Evolutionary conservation across 192 early-diverging fungal genomes (phyloP).

Genomic region (Thoreauomyces humboldtii): DNA sequence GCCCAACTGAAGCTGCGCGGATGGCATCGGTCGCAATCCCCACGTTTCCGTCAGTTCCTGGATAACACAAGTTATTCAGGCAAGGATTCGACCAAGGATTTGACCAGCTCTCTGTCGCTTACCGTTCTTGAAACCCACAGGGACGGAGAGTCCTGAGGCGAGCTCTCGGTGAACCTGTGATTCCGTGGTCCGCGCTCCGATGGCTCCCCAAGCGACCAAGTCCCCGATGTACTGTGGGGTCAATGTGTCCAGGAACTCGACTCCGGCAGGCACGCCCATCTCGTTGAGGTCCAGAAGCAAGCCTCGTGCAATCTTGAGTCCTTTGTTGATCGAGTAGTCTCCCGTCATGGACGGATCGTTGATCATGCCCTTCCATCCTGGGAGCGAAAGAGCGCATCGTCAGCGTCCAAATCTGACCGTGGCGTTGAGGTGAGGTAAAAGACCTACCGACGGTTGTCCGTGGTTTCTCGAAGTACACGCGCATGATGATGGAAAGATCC

Average conservation of each 20-base stretch:
- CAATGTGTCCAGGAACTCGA: slow-evolving; percentile 89
- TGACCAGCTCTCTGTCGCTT: not conserved
- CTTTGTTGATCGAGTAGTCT: slow-evolving; percentile 95
- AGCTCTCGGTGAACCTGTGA: slow-evolving; percentile 94
- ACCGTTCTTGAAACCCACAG: slow-evolving; percentile 97
- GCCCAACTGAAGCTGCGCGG: slow-evolving; percentile 77
- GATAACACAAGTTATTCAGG: too few species aligned
- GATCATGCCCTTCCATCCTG: slow-evolving; percentile 89
- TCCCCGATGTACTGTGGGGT: slow-evolving; percentile 95
- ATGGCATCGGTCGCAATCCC: slow-evolving; percentile 90
- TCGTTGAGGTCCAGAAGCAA: slow-evolving; percentile 77
- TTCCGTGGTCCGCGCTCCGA: slow-evolving; percentile 95
- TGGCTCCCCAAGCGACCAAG: slow-evolving; percentile 94
- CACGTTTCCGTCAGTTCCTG: slow-evolving; percentile 87
- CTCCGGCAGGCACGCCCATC: slow-evolving; percentile 80
- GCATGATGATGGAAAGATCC: slow-evolving; percentile 89
- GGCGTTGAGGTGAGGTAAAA: too few species aligned
- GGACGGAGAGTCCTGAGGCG: slow-evolving; percentile 90
- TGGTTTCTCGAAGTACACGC: slow-evolving; percentile 98
- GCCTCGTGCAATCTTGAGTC: slow-evolving; percentile 79
- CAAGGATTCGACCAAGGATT: slow-evolving; percentile 1
- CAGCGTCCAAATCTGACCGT: not conserved
- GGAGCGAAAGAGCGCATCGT: slow-evolving; percentile 4
- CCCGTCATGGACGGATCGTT: slow-evolving; percentile 58
- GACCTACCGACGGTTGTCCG: slow-evolving; percentile 80